Percentiles rank a stretch among this genome's conserved stretches.
Conservation (phyloP, 2,329 filamentous ascomycete genomes). For the Aspergillus neotritici region DNA sequence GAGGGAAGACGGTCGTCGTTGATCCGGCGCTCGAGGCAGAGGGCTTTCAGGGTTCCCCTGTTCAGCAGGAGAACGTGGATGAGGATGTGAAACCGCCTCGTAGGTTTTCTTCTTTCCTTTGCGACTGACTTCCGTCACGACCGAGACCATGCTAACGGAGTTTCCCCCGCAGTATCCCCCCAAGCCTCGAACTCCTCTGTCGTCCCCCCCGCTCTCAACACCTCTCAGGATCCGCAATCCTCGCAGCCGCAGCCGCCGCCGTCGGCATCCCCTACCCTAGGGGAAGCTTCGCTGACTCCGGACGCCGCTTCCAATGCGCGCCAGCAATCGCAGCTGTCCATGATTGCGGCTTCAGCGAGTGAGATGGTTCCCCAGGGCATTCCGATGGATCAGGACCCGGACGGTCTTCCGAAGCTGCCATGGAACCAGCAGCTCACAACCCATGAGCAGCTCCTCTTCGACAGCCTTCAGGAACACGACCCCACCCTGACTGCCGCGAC, state of each 20-base stretch:
- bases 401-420: slow-evolving; percentile 27
- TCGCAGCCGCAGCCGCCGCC: slow-evolving; percentile 20
- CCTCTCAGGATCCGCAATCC: slow-evolving; percentile 13
- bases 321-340: slow-evolving; percentile 38
- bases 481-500: slow-evolving; percentile 34
- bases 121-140: not conserved
- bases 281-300: slow-evolving; percentile 29
- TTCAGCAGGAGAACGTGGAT: slow-evolving; percentile 24
- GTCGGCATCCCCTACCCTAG: slow-evolving; percentile 32
- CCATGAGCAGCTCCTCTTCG: slow-evolving; percentile 36
- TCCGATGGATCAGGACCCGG: slow-evolving; percentile 31
- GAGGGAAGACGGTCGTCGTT: slow-evolving; percentile 39
- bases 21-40: slow-evolving; percentile 40
- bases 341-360: slow-evolving; percentile 44
- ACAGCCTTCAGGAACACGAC: slow-evolving; percentile 38
- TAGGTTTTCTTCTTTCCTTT: slow-evolving; percentile 10
- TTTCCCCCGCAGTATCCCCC: slow-evolving; percentile 21
- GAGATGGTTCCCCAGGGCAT: slow-evolving; percentile 41
- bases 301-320: slow-evolving; percentile 34
- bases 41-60: slow-evolving; percentile 31
- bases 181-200: slow-evolving; percentile 25
- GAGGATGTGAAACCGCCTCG: slow-evolving; percentile 20
- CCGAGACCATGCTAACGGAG: slow-evolving; percentile 13
- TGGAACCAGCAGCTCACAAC: slow-evolving; percentile 35
- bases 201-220: slow-evolving; percentile 29